Evolutionary conservation across 108 stramenopile species (phyloP).

Genomic region (Cylindrotheca fusiformis): DNA sequence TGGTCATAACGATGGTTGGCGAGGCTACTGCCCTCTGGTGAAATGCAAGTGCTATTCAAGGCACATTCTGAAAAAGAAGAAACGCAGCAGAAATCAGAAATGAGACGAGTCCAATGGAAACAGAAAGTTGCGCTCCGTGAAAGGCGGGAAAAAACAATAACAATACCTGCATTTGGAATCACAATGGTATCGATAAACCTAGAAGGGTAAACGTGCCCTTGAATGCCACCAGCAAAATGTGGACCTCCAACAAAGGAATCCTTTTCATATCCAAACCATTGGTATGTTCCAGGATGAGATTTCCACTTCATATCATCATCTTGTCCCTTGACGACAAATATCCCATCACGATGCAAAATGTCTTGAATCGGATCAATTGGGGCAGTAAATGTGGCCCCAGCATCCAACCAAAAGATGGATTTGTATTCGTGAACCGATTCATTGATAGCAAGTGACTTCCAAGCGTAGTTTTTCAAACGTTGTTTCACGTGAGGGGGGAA

Average conservation of each 20-base stretch:
- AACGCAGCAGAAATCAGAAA: too few species aligned
- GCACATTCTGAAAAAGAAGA: slow-evolving; percentile 29
- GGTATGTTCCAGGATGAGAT: slow-evolving; percentile 24
- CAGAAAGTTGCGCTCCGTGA: too few species aligned
- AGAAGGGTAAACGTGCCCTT: slow-evolving; percentile 36
- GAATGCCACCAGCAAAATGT: slow-evolving; percentile 32
- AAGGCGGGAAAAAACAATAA: too few species aligned
- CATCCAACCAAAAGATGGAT: slow-evolving; percentile 36
- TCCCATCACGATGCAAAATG: slow-evolving; percentile 26
- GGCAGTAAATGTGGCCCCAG: slow-evolving; percentile 26
- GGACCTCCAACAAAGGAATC: slow-evolving; percentile 23
- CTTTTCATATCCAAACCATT: slow-evolving; percentile 27
- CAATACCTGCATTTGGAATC: slow-evolving; percentile 16
- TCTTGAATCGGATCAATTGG: slow-evolving; percentile 28
- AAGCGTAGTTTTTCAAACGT: slow-evolving; percentile 31
- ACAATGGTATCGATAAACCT: slow-evolving; percentile 30
- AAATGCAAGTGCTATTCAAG: slow-evolving; percentile 27
- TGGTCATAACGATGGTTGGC: slow-evolving; percentile 34
- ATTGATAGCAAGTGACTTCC: slow-evolving; percentile 26
- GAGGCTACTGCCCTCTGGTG: slow-evolving; percentile 6
- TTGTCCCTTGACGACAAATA: slow-evolving; percentile 36
- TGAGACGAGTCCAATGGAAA: too few species aligned
- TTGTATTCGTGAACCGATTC: slow-evolving; percentile 32
- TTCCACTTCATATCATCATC: slow-evolving; percentile 25
- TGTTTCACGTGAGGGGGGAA: slow-evolving; percentile 24